Evolutionary conservation across 345 rosid species (phyloP), one percentile per base, ranked within the genome.

Genomic region (Eucalyptus guilfoylei): DNA sequence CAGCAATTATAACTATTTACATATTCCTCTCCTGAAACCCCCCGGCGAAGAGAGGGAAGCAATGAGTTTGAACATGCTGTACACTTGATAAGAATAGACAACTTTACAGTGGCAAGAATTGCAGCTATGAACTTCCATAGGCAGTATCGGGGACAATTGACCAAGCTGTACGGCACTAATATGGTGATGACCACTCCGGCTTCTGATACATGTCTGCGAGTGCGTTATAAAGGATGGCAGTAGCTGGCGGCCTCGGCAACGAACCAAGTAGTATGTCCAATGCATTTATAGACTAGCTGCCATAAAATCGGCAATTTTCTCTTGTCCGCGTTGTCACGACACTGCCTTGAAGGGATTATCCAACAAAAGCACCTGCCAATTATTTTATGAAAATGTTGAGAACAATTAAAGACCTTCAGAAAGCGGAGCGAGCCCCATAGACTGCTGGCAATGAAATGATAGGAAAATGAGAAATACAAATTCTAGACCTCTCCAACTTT

Each of bases 331-430:
- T 94, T n/a, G 95, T 94, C 89, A 97, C 95, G 24, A 96, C 54
- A 88, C 97, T 96, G 47, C 99, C 98, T 93, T 97, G 96, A 80
- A 97, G 96, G 8, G 99, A 96, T 89, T 98, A 97, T 87, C 99
- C 99, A 24, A 97, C 94, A 88, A 98, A 97, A 47, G 99, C 98
- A 91, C 99, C 99, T 98, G 92, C 88, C 87, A 60, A 81, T 87
- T 87, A 76, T 76, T 21, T 76, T 24, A 40, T 76, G 30, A 44
- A 76, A 76, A 76, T 21, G 85, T 11, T 13, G 30, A 76, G 47
- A 76, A 40, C 85, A 40, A 76, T 40, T 76, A 37, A 19, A 21
- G 47, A 40, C 40, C 85, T 76, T 23, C 85, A 76, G 85, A 76
- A 76, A 19, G 85, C 5, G 2, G 47, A 76, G 40, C 0, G 2